Evolutionary conservation across 495 filamentous ascomycete genomes (phyloP).

Genomic region (Daldinia loculata): DNA sequence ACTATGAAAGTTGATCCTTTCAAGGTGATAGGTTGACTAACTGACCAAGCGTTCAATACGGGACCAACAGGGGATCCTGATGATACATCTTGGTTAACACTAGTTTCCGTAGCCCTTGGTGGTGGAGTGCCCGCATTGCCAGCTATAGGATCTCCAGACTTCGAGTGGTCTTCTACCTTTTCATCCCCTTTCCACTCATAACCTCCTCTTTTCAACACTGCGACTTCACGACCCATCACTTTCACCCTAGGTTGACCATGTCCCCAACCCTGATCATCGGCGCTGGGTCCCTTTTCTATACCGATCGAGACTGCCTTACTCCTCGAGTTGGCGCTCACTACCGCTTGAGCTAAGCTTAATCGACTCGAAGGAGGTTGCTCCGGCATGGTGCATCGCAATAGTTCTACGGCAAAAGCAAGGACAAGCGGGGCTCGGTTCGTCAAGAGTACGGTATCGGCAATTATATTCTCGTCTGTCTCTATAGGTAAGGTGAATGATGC

Average conservation of each 20-base stretch:
- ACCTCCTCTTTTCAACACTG: constrained; percentile 77
- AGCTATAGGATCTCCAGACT: constrained; percentile 42
- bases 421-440: constrained; percentile 86
- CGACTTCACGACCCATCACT: constrained; percentile 75
- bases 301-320: constrained; percentile 79
- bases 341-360: constrained; percentile 78
- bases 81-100: constrained; percentile 9
- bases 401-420: constrained; percentile 77
- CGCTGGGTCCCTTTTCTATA: constrained; percentile 69
- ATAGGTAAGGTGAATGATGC: constrained; percentile 69
- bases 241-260: constrained; percentile 75
- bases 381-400: constrained; percentile 81
- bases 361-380: constrained; percentile 83
- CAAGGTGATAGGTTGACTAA: constrained; percentile 53
- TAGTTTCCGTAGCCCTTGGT: constrained; percentile 20
- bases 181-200: constrained; percentile 70
- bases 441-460: constrained; percentile 64
- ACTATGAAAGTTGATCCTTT: constrained; percentile 63
- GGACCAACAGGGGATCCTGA: constrained; percentile 27
- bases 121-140: constrained; percentile 19
- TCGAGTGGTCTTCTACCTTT: constrained; percentile 34
- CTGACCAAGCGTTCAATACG: constrained; percentile 48
- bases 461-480: constrained; percentile 63
- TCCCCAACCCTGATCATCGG: constrained; percentile 77
- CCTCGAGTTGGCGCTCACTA: constrained; percentile 79